Evolutionary conservation across 208 protist species (phyloP).

Genomic region (Acanthamoeba sp.): DNA sequence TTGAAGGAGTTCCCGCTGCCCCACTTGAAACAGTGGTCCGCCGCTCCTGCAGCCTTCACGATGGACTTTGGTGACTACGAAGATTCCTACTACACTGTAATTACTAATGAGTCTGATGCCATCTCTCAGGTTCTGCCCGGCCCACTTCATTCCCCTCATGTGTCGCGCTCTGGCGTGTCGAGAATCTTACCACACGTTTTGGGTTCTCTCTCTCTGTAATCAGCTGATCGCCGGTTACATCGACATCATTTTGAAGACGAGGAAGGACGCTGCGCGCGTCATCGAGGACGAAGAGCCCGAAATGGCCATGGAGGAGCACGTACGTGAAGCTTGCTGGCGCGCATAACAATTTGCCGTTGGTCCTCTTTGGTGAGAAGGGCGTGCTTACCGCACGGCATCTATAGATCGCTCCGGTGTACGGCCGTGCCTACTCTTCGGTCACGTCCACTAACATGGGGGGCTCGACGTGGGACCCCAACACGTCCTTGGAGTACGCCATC

Average conservation of each 20-base stretch:
- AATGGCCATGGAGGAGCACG: slow-evolving; percentile 64
- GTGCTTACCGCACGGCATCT: neutral
- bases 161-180: neutral
- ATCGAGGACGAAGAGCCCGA: slow-evolving; percentile 58
- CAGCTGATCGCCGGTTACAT: slow-evolving; percentile 89
- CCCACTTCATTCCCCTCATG: neutral
- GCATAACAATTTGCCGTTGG: neutral
- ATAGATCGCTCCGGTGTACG: slow-evolving; percentile 49
- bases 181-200: neutral
- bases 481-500: neutral
- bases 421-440: slow-evolving; percentile 6
- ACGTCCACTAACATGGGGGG: neutral
- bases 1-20: slow-evolving; percentile 85
- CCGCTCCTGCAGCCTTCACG: slow-evolving; percentile 85
- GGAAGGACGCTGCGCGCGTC: slow-evolving; percentile 62
- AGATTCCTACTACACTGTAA: slow-evolving; percentile 81
- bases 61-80: slow-evolving; percentile 92
- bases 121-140: slow-evolving; percentile 77
- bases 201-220: neutral
- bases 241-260: slow-evolving; percentile 86
- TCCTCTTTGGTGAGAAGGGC: neutral
- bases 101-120: slow-evolving; percentile 85
- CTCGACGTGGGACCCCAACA: neutral
- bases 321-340: neutral
- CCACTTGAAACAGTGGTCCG: slow-evolving; percentile 88